phyloP scores from a whole-genome alignment of 2,329 filamentous ascomycete genomes.

The Nemania bipapillata region DNA sequence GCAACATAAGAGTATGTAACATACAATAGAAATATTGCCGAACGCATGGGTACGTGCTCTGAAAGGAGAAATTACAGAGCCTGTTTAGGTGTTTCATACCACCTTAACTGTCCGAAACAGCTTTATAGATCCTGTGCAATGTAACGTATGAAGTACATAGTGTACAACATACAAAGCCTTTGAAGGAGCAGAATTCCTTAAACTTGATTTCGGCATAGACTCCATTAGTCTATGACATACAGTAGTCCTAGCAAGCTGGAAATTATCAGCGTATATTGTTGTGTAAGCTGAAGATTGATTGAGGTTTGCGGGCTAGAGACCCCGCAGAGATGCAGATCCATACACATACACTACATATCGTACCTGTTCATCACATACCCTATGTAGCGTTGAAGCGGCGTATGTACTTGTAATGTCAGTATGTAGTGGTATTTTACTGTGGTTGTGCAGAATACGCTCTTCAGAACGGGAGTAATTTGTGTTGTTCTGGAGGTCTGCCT shows the following conservation, averaged over 20 bases:
- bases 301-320: conserved; percentile 2
- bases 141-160: neutral
- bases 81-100: conserved; percentile 15
- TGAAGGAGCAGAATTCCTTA: conserved; percentile 9
- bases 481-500: neutral
- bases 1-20: conserved; percentile 11
- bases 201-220: neutral
- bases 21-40: conserved; percentile 4
- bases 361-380: conserved; percentile 13
- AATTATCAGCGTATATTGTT: neutral
- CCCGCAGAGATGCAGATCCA: conserved; percentile 16
- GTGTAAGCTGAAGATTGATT: conserved; percentile 14
- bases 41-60: conserved; percentile 10
- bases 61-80: conserved; percentile 21
- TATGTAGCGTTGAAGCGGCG: conserved; percentile 17
- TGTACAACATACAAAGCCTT: too few species aligned
- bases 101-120: neutral
- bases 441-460: neutral
- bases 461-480: neutral
- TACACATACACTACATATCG: conserved; percentile 1
- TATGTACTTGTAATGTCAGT: too few species aligned
- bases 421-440: too few species aligned
- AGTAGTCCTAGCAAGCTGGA: conserved; percentile 1
- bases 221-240: neutral
- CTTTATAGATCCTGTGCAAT: neutral